Evolutionary conservation across 371 early-diverging fungal species (phyloP), one percentile per base, ranked within the genome.

Genomic region (Syncephalis fuscata): DNA sequence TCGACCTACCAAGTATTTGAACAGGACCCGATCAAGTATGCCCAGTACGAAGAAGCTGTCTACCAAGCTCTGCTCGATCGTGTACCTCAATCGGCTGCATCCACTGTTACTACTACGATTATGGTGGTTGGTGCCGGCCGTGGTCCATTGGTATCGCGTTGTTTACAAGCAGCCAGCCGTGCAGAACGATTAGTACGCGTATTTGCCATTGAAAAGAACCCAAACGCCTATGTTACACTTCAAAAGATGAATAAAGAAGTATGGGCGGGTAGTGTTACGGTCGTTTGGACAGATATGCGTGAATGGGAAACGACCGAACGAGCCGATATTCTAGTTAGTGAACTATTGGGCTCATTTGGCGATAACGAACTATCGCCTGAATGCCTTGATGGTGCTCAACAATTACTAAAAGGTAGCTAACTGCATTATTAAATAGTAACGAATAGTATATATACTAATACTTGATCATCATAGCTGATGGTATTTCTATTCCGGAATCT

Each of bases 311-410:
- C 87, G 0, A 68, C 78, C 0, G 74, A 76, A 47, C 57, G 73
- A 69, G 84, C 82, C 22, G 93, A 91, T 63, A 84, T 93, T 27
- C 63, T 92, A 21, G 87, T 91, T 20, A 85, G 85, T 52, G 92
- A 94, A 61, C 68, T 93, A 2, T 65, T 94, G 25, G 91, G 92
- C 2, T 92, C 92, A 10, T 88, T 93, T 71, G 93, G 92, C 44
- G 94, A 96, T 63, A 96, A 96, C 61, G 97, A 96, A 60, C 74
- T 94, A 2, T 87, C 92, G 1, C 97, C 97, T 2, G 97, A 96
- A 63, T 96, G 95, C 59, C 64, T 96, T 19, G 89, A 88, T 59
- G 93, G 88, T 8, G 94, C 91, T 5, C 85, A 86, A 53, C 71
- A 75, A 45, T 74, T 86, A 22, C 55, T 94, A 26, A 90, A 85